Conservation (phyloP, 768 basidiomycete genomes). For the Hygrophorus russula region DNA sequence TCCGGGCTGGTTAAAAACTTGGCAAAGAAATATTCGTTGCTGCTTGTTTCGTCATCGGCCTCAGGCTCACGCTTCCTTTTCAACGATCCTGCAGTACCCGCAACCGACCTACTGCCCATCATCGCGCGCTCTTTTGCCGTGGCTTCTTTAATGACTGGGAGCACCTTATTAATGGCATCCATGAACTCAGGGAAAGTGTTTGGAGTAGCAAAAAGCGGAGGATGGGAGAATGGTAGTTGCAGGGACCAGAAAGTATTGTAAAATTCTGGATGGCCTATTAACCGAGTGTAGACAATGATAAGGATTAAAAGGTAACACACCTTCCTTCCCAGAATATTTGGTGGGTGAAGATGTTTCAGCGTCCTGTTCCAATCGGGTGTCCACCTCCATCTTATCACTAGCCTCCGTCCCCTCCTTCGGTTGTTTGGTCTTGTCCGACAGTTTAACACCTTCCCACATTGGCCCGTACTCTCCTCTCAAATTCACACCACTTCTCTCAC, state of each 20-base stretch:
- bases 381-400: slow-evolving; percentile 53
- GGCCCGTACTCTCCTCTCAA: slow-evolving; percentile 81
- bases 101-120: slow-evolving; percentile 58
- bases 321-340: slow-evolving; percentile 38
- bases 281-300: neutral
- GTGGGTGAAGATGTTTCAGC: slow-evolving; percentile 19
- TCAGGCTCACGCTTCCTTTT: slow-evolving; percentile 64
- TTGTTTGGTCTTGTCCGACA: slow-evolving; percentile 18
- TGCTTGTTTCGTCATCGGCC: slow-evolving; percentile 34
- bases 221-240: slow-evolving; percentile 77
- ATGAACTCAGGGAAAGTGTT: slow-evolving; percentile 55
- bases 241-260: slow-evolving; percentile 87
- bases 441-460: slow-evolving; percentile 57
- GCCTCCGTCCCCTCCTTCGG: slow-evolving; percentile 20
- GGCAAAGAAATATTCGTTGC: slow-evolving; percentile 81
- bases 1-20: slow-evolving; percentile 88
- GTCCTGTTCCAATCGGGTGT: slow-evolving; percentile 13
- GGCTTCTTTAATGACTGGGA: slow-evolving; percentile 76
- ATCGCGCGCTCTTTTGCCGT: slow-evolving; percentile 82
- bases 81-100: slow-evolving; percentile 24
- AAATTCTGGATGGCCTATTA: slow-evolving; percentile 37
- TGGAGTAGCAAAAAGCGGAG: slow-evolving; percentile 51
- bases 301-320: slow-evolving; percentile 20
- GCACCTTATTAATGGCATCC: slow-evolving; percentile 55
- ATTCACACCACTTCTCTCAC: slow-evolving; percentile 88